These are phyloP conservation scores for Vigna angularis DNA, from an alignment of 306 rosid species.

Conservation along the genomic window DNA sequence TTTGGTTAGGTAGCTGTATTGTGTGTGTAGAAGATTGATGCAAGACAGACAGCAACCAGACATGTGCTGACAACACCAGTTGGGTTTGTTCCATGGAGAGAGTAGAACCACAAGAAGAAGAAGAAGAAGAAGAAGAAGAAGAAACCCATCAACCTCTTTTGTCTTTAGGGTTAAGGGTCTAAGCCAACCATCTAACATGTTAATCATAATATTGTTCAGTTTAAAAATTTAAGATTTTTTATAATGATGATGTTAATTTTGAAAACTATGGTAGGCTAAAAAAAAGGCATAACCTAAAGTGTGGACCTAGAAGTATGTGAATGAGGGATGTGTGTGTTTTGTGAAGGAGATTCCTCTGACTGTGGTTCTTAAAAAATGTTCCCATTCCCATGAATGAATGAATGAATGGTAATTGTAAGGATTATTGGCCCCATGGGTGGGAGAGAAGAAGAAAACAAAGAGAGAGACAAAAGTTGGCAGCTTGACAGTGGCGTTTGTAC, in stretches of 20 bases:
- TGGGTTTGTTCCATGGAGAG: constrained; percentile 36
- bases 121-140: neutral
- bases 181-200: too few relatives aligned
- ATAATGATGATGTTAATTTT: too few relatives aligned
- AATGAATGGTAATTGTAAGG: constrained; percentile 11
- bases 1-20: constrained; percentile 33
- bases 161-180: too few relatives aligned
- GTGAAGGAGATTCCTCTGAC: constrained; percentile 30
- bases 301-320: constrained; percentile 8
- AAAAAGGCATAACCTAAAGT: neutral
- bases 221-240: too few relatives aligned
- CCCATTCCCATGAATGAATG: neutral
- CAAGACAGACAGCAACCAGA: constrained; percentile 33
- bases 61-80: constrained; percentile 40
- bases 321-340: neutral
- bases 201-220: too few relatives aligned
- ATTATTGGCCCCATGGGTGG: neutral
- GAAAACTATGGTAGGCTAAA: too few relatives aligned
- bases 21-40: constrained; percentile 15
- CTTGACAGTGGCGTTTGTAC: constrained; percentile 45
- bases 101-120: neutral
- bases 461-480: constrained; percentile 42
- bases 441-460: constrained; percentile 33
- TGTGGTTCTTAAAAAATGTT: neutral
- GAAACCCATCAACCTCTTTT: constrained; percentile 26